phyloP scores from a whole-genome alignment of 192 early-diverging fungal genomes.

The Entomortierella chlamydospora region DNA sequence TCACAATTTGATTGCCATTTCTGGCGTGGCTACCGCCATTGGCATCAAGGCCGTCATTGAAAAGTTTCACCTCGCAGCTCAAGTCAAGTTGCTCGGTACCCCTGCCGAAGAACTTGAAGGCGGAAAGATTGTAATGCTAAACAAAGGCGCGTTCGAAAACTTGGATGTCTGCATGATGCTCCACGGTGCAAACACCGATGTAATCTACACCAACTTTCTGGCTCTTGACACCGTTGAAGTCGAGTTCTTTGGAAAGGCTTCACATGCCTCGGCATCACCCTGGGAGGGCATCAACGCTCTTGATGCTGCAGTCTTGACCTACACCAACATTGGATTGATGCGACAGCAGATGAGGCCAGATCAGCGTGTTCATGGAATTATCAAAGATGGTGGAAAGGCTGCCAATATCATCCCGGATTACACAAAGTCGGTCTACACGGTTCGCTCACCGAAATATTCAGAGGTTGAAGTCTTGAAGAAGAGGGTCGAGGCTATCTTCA shows the following conservation, averaged over 20 bases:
- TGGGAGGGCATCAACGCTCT: slow-evolving; percentile 79
- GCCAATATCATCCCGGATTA: slow-evolving; percentile 75
- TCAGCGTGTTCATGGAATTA: slow-evolving; percentile 81
- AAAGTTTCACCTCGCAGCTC: slow-evolving; percentile 59
- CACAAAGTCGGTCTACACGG: slow-evolving; percentile 66
- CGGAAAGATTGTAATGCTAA: slow-evolving; percentile 80
- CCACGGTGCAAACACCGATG: slow-evolving; percentile 73
- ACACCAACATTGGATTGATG: slow-evolving; percentile 76
- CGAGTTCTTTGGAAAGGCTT: slow-evolving; percentile 79
- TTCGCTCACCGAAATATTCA: slow-evolving; percentile 65
- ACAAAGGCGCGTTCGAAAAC: slow-evolving; percentile 76
- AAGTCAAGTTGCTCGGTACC: slow-evolving; percentile 81
- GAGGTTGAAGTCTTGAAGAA: slow-evolving; percentile 67
- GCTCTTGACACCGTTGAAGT: slow-evolving; percentile 60
- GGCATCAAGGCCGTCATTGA: slow-evolving; percentile 58
- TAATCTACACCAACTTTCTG: slow-evolving; percentile 61
- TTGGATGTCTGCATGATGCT: slow-evolving; percentile 85
- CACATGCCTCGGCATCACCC: slow-evolving; percentile 74
- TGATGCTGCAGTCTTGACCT: slow-evolving; percentile 74
- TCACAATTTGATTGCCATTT: slow-evolving; percentile 81
- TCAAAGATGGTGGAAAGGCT: slow-evolving; percentile 78
- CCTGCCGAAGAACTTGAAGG: slow-evolving; percentile 74
- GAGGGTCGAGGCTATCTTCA: slow-evolving; percentile 69
- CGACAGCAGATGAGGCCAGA: slow-evolving; percentile 79
- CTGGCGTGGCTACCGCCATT: slow-evolving; percentile 72